Evolutionary conservation across 202 grass and related monocot species (phyloP).

Genomic region (Alloteropsis angusta): DNA sequence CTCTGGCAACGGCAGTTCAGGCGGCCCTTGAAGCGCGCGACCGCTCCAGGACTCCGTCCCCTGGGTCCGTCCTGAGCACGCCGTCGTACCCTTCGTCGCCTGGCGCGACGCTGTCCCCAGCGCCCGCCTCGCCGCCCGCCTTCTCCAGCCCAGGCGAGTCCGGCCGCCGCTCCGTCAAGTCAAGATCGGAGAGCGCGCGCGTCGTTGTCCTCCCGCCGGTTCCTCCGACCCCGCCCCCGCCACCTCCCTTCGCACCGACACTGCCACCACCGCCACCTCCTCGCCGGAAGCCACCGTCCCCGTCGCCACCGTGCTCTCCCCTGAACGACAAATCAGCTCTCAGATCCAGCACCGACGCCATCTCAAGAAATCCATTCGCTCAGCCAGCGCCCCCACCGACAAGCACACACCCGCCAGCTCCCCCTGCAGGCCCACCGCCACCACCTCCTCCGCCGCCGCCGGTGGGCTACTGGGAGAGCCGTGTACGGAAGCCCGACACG

Average conservation of each 20-base stretch:
- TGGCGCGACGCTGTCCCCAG: constrained; percentile 43
- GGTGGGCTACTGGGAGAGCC: constrained; percentile 78
- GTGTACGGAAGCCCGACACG: constrained; percentile 52
- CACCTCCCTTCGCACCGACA: constrained; percentile 44
- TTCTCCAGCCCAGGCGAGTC: constrained; percentile 71
- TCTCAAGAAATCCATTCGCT: constrained; percentile 34
- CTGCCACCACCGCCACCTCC: constrained; percentile 53
- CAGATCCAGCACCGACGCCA: constrained; percentile 43
- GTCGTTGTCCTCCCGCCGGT: constrained; percentile 21
- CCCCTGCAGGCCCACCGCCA: not conserved
- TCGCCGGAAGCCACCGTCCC: constrained; percentile 53
- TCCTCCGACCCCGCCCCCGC: constrained; percentile 53
- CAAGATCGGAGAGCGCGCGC: constrained; percentile 37
- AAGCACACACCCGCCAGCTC: constrained; percentile 21
- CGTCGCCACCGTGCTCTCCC: constrained; percentile 64
- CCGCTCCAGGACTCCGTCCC: constrained; percentile 40
- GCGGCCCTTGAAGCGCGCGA: constrained; percentile 36
- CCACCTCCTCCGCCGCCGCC: constrained; percentile 45
- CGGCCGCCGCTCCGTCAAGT: constrained; percentile 61
- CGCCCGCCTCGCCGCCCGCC: constrained; percentile 50
- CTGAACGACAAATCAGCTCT: constrained; percentile 29
- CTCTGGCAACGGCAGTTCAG: constrained; percentile 41
- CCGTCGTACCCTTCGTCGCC: constrained; percentile 74
- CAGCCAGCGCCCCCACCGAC: constrained; percentile 32
- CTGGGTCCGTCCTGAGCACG: constrained; percentile 71